Conservation (phyloP, 371 early-diverging fungal species). For the Rhizoclosmatium hyalinum region DNA sequence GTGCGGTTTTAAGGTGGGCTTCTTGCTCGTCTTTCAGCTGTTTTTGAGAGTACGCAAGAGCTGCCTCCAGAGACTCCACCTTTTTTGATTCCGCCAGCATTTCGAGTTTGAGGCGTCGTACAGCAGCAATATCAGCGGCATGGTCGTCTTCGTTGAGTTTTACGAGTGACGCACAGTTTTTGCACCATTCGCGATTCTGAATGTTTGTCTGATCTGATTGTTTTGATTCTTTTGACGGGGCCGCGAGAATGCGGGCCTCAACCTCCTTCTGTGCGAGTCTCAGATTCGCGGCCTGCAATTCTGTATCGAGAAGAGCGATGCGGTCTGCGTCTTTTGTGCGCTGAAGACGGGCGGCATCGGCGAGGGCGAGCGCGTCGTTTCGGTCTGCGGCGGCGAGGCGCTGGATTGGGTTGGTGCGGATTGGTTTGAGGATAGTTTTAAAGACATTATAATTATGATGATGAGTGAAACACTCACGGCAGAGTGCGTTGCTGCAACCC, state of each 20-base stretch:
- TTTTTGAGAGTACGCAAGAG: background rate
- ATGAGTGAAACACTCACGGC: background rate
- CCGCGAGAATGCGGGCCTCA: background rate
- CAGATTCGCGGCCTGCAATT: background rate
- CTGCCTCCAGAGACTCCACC: background rate
- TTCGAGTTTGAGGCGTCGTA: background rate
- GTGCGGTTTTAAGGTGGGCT: background rate
- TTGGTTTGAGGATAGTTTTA: background rate
- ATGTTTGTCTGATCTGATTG: too few relatives aligned
- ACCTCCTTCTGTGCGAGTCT: background rate
- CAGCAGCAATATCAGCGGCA: background rate
- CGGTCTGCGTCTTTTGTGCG: background rate
- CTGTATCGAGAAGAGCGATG: background rate
- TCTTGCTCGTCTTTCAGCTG: conserved; percentile 6
- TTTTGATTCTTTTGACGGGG: background rate
- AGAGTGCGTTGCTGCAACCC: background rate
- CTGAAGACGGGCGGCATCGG: background rate
- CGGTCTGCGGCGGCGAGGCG: background rate
- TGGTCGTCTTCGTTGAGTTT: conserved; percentile 8
- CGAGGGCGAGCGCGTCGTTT: background rate
- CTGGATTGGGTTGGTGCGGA: background rate
- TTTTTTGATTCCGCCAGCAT: background rate
- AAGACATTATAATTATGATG: background rate
- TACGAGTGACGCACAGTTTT: background rate
- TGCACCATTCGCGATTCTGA: background rate